phyloP scores from a whole-genome alignment of 768 basidiomycete genomes.

The Pluteus cervinus region DNA sequence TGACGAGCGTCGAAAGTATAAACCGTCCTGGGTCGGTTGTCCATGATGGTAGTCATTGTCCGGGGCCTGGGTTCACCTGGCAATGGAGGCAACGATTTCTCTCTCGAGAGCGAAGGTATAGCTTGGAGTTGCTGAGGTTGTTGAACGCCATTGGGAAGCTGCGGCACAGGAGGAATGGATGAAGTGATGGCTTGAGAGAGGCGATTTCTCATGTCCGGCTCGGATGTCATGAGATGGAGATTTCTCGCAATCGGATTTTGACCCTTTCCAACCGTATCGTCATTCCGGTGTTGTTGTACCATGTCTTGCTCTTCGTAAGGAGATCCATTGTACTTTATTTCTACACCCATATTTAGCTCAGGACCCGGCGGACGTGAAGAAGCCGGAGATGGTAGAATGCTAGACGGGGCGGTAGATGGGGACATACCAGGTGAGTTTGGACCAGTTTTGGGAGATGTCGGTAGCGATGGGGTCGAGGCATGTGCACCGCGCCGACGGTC shows the following conservation, averaged over 20 bases:
- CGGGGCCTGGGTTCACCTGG: slow-evolving; percentile 43
- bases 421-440: slow-evolving; percentile 59
- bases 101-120: slow-evolving; percentile 34
- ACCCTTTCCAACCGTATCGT: slow-evolving; percentile 27
- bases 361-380: slow-evolving; percentile 60
- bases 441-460: slow-evolving; percentile 48
- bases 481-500: slow-evolving; percentile 54
- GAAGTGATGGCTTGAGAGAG: slow-evolving; percentile 22
- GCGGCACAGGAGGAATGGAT: slow-evolving; percentile 14
- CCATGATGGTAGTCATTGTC: slow-evolving; percentile 28
- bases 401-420: slow-evolving; percentile 71
- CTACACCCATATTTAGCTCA: slow-evolving; percentile 47
- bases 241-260: slow-evolving; percentile 25
- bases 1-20: slow-evolving; percentile 56
- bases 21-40: slow-evolving; percentile 58
- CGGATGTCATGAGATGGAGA: slow-evolving; percentile 52
- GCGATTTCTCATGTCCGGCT: slow-evolving; percentile 54
- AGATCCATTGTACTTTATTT: slow-evolving; percentile 32
- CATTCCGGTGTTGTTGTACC: slow-evolving; percentile 14
- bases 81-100: slow-evolving; percentile 77
- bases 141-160: slow-evolving; percentile 13
- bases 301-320: slow-evolving; percentile 37
- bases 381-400: slow-evolving; percentile 67
- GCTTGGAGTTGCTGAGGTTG: slow-evolving; percentile 11
- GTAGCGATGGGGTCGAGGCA: slow-evolving; percentile 65